Evolutionary conservation across 345 rosid genomes (phyloP).

Genomic region (sweet orange (Citrus sinensis)): DNA sequence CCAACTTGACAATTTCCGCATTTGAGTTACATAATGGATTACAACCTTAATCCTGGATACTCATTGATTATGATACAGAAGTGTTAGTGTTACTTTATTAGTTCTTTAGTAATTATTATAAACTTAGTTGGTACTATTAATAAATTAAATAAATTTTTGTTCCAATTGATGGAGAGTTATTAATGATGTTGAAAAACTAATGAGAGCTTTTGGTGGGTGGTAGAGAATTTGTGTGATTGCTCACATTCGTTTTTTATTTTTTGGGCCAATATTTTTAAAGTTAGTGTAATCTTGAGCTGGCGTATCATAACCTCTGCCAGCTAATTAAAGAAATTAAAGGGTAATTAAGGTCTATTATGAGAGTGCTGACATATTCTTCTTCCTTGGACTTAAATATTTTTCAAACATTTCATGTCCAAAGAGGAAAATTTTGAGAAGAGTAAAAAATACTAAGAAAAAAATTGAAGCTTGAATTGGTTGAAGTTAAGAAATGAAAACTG

Average conservation of each 20-base stretch:
- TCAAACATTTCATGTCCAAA: not conserved
- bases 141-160: not conserved
- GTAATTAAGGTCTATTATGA: not conserved
- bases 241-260: not conserved
- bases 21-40: not conserved
- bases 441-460: not conserved
- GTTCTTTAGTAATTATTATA: not conserved
- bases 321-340: not conserved
- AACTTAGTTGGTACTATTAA: not conserved
- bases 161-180: not conserved
- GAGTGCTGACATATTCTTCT: not conserved
- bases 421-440: not conserved
- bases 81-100: not conserved
- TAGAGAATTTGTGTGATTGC: not conserved
- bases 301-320: not conserved
- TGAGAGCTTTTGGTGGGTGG: not conserved
- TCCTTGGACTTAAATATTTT: not conserved
- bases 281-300: not conserved
- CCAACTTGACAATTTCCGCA: not conserved
- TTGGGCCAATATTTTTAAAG: not conserved
- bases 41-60: not conserved
- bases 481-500: not conserved
- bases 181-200: not conserved
- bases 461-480: not conserved
- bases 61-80: not conserved